A percentile compares a stretch with the other conserved stretches of the same genome.
phyloP scores from a whole-genome alignment of 306 rosid species.

The Ormosia semicastrata region DNA sequence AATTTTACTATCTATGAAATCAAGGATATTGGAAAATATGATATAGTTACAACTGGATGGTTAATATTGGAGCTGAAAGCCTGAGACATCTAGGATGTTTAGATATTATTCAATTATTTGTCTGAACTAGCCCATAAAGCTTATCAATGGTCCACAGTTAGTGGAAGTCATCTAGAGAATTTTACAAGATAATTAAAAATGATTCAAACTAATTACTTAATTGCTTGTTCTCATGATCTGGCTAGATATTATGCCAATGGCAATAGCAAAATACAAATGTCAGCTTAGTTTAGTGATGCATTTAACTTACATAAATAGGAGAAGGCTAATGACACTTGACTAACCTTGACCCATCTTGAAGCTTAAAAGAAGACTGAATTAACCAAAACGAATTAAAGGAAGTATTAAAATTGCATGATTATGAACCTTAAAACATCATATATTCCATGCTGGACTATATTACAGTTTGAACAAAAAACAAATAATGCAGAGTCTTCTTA shows the following conservation, averaged over 20 bases:
- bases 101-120: neutral
- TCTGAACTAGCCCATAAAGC: neutral
- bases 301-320: too few relatives aligned
- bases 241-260: neutral
- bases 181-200: neutral
- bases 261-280: neutral
- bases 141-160: neutral
- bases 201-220: neutral
- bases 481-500: neutral
- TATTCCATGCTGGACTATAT: neutral
- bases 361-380: neutral
- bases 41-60: neutral
- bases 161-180: neutral
- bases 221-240: neutral
- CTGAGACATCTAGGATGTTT: neutral
- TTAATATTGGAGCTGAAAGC: neutral
- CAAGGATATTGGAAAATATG: neutral
- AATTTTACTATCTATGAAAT: neutral
- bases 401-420: too few relatives aligned
- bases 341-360: slow-evolving; percentile 4
- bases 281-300: too few relatives aligned
- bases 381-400: neutral
- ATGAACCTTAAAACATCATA: neutral
- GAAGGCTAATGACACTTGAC: neutral
- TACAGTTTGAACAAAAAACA: neutral